Evolutionary conservation across 768 basidiomycete genomes (phyloP).

Genomic region (Suillus bovinus): DNA sequence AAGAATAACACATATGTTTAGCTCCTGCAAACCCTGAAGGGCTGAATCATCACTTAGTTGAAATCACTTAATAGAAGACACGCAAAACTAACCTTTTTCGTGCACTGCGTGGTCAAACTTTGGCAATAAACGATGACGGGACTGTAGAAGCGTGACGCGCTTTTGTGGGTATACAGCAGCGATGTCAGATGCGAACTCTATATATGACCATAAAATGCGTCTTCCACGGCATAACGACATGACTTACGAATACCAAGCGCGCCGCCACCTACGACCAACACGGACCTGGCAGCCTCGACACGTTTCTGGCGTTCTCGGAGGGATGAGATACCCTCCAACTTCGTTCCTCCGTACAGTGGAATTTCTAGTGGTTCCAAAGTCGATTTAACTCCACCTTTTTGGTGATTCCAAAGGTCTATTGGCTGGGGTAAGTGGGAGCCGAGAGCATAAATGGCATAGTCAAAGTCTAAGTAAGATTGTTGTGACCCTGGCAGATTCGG

Average conservation of each 20-base stretch:
- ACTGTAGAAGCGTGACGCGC: slow-evolving; percentile 60
- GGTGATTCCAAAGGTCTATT: slow-evolving; percentile 53
- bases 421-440: slow-evolving; percentile 58
- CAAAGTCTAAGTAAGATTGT: slow-evolving; percentile 40
- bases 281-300: no score
- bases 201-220: not conserved
- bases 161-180: slow-evolving; percentile 54
- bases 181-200: slow-evolving; percentile 69
- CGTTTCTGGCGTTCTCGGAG: no score
- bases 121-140: slow-evolving; percentile 51
- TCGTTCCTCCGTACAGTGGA: slow-evolving; percentile 40
- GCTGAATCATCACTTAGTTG: slow-evolving; percentile 23
- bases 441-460: slow-evolving; percentile 61
- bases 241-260: not conserved
- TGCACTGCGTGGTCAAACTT: slow-evolving; percentile 52
- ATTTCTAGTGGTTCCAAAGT: not conserved
- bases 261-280: slow-evolving; percentile 21
- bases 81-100: slow-evolving; percentile 42
- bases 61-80: not conserved
- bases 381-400: not conserved
- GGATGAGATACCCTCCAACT: slow-evolving; percentile 19
- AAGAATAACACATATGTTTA: slow-evolving; percentile 50
- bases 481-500: slow-evolving; percentile 5
- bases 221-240: not conserved
- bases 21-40: slow-evolving; percentile 39